phyloP scores from a whole-genome alignment of 2,329 filamentous ascomycete genomes.

The Claviceps humidiphila region DNA sequence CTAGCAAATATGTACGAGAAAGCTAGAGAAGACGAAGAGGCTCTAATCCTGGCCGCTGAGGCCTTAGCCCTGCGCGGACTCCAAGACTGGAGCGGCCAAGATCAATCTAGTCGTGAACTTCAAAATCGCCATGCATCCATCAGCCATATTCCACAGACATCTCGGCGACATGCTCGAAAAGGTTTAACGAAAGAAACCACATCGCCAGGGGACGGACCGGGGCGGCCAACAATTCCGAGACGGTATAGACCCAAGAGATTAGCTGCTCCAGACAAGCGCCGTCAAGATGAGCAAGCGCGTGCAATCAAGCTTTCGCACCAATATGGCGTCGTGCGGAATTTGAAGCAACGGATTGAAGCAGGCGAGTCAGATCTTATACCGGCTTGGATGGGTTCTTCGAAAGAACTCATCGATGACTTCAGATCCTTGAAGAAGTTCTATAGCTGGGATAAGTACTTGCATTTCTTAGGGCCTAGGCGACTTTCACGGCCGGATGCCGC shows the following conservation, averaged over 20 bases:
- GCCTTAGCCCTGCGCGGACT: slow-evolving; percentile 51
- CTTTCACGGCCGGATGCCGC: slow-evolving; percentile 10
- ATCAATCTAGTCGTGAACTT: not conserved
- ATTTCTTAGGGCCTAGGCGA: slow-evolving; percentile 33
- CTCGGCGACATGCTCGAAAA: not conserved
- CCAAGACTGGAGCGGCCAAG: slow-evolving; percentile 15
- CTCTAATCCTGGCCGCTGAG: slow-evolving; percentile 64
- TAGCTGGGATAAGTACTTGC: slow-evolving; percentile 51
- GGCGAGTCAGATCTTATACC: slow-evolving; percentile 30
- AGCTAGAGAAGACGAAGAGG: slow-evolving; percentile 58
- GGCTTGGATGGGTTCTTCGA: slow-evolving; percentile 45
- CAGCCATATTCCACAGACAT: not conserved
- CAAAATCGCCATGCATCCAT: not conserved
- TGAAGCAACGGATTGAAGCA: slow-evolving; percentile 28
- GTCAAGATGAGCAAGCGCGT: slow-evolving; percentile 30
- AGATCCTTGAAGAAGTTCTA: slow-evolving; percentile 51
- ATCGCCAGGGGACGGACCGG: not conserved
- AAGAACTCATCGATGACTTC: slow-evolving; percentile 49
- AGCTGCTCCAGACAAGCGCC: slow-evolving; percentile 29
- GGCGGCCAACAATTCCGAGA: slow-evolving; percentile 15
- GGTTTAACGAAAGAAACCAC: not conserved
- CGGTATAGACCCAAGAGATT: slow-evolving; percentile 34
- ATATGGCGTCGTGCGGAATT: slow-evolving; percentile 29
- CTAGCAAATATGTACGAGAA: slow-evolving; percentile 77
- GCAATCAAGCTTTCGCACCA: slow-evolving; percentile 25